Percentiles rank a stretch among this genome's conserved stretches.
phyloP scores from a whole-genome alignment of 1,284 basidiomycete species.

The Pisolithus thermaeus region DNA sequence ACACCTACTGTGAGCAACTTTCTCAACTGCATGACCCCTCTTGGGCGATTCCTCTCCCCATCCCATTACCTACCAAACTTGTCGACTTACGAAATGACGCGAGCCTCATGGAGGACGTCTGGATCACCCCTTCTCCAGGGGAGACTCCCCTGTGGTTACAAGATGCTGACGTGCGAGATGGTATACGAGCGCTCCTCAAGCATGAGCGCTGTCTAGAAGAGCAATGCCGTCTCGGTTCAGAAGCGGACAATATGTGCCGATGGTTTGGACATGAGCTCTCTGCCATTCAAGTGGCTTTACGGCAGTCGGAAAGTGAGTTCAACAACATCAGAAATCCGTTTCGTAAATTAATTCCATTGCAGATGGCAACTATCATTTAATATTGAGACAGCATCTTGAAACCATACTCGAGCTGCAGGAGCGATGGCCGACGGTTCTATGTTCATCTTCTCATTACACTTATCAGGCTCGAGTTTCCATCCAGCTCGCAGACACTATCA shows the following conservation, averaged over 20 bases:
- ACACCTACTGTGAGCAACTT: constrained; percentile 28
- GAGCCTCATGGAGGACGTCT: constrained; percentile 34
- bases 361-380: constrained; percentile 4
- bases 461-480: constrained; percentile 1
- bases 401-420: constrained; percentile 4
- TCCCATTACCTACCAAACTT: constrained; percentile 25
- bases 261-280: constrained; percentile 17
- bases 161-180: constrained; percentile 25
- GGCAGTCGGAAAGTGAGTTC: constrained; percentile 5
- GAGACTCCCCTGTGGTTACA: constrained; percentile 30
- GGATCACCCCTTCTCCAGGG: constrained; percentile 23
- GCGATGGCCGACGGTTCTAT: constrained; percentile 10
- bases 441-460: constrained; percentile 1
- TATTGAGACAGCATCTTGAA: constrained; percentile 6
- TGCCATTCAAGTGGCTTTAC: constrained; percentile 13
- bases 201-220: constrained; percentile 27
- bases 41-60: constrained; percentile 30
- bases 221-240: constrained; percentile 10
- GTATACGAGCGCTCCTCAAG: constrained; percentile 28
- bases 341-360: not conserved
- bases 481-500: not conserved
- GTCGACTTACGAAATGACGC: constrained; percentile 23
- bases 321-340: not conserved
- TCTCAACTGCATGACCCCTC: constrained; percentile 15
- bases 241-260: constrained; percentile 9